Evolutionary conservation across 352 stramenopile genomes (phyloP).

Genomic region (Globisporangium viniferum): DNA sequence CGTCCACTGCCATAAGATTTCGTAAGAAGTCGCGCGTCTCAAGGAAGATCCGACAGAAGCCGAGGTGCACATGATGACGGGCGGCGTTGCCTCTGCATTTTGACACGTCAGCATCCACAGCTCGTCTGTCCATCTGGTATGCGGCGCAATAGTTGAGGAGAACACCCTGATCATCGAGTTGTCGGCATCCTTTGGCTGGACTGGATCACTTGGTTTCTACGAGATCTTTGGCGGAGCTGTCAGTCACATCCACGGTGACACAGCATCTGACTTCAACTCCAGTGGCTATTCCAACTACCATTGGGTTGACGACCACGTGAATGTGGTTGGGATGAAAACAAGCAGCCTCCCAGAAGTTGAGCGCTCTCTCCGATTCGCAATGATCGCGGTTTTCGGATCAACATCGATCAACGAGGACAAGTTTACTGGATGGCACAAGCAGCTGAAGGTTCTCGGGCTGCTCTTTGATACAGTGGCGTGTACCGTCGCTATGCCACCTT

Average conservation of each 20-base stretch:
- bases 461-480: too few relatives aligned
- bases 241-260: slow-evolving; percentile 11
- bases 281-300: slow-evolving; percentile 12
- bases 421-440: too few relatives aligned
- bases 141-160: slow-evolving; percentile 15
- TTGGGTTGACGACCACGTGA: slow-evolving; percentile 21
- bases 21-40: slow-evolving; percentile 6
- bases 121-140: slow-evolving; percentile 15
- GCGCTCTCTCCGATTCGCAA: neutral
- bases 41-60: neutral
- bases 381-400: too few relatives aligned
- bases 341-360: neutral
- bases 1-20: slow-evolving; percentile 16
- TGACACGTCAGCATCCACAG: slow-evolving; percentile 13
- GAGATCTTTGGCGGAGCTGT: slow-evolving; percentile 15
- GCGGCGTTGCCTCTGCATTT: slow-evolving; percentile 5
- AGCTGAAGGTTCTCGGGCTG: too few relatives aligned
- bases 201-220: slow-evolving; percentile 14
- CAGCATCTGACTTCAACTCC: neutral
- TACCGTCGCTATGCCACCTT: too few relatives aligned
- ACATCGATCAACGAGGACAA: too few relatives aligned
- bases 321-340: neutral
- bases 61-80: slow-evolving; percentile 5
- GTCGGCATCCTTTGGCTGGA: slow-evolving; percentile 16
- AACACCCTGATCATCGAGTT: slow-evolving; percentile 22